phyloP scores from a whole-genome alignment of 805 yeast species.

The Candida mattraensis region DNA sequence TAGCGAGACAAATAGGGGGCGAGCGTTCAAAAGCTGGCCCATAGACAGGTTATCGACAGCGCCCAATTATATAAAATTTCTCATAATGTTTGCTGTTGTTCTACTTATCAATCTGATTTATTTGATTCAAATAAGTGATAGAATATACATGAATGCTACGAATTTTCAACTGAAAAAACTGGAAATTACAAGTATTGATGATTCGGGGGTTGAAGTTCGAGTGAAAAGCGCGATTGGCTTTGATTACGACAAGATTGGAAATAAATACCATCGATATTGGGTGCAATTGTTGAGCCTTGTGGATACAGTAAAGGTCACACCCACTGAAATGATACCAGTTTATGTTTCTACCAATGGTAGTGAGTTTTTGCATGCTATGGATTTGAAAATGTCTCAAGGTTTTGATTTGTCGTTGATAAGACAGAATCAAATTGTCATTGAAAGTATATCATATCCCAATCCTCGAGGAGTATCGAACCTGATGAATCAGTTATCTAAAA shows the following conservation, averaged over 20 bases:
- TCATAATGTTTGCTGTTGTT: too few relatives aligned
- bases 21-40: too few relatives aligned
- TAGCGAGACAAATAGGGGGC: too few relatives aligned
- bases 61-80: too few relatives aligned
- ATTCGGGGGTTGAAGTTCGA: neutral
- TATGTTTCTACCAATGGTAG: neutral
- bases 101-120: conserved; percentile 1
- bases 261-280: neutral
- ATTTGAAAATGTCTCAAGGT: too few relatives aligned
- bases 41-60: too few relatives aligned
- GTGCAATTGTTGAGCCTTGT: neutral
- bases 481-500: too few relatives aligned
- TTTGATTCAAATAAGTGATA: conserved; percentile 2
- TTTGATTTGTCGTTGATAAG: too few relatives aligned
- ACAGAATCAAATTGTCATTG: too few relatives aligned
- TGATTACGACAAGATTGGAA: neutral
- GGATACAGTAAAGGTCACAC: neutral
- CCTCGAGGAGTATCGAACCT: too few relatives aligned
- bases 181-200: neutral
- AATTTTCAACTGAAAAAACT: neutral
- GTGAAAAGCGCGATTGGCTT: conserved; percentile 3
- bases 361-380: too few relatives aligned
- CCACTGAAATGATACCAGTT: neutral
- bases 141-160: neutral
- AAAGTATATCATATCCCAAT: too few relatives aligned